Conservation (phyloP, 768 basidiomycete genomes). For the Suillus subaureus region DNA sequence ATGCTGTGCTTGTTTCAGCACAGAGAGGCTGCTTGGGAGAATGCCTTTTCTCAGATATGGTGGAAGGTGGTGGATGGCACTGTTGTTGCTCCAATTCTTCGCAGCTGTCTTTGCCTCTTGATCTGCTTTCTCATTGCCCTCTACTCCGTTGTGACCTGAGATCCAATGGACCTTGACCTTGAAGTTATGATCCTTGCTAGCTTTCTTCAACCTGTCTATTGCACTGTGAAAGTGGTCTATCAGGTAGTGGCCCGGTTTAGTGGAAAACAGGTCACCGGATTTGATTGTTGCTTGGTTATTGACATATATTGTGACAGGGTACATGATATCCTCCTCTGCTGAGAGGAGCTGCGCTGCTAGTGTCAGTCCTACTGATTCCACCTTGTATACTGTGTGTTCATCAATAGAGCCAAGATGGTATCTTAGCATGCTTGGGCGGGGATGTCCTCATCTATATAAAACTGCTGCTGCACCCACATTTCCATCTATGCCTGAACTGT, state of each 20-base stretch:
- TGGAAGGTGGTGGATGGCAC: not conserved
- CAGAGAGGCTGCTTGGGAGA: not conserved
- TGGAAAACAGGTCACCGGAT: slow-evolving; percentile 19
- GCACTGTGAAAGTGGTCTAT: slow-evolving; percentile 1
- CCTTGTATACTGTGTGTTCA: slow-evolving; percentile 30
- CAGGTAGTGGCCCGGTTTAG: slow-evolving; percentile 5
- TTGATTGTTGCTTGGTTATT: slow-evolving; percentile 28
- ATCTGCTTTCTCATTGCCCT: slow-evolving; percentile 26
- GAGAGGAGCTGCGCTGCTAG: slow-evolving; percentile 17
- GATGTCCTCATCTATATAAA: not conserved
- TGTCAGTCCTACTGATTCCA: slow-evolving; percentile 23
- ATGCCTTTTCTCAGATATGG: not conserved
- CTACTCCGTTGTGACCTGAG: slow-evolving; percentile 5
- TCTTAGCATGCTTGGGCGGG: slow-evolving; percentile 1
- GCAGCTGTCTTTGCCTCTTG: slow-evolving; percentile 25
- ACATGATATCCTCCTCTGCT: not conserved
- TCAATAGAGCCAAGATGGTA: slow-evolving; percentile 10
- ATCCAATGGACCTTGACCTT: slow-evolving; percentile 6
- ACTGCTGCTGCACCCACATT: slow-evolving; percentile 26
- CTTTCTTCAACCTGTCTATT: not conserved
- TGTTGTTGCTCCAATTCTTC: not conserved
- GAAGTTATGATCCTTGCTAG: not conserved
- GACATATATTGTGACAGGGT: slow-evolving; percentile 7
- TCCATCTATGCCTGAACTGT: slow-evolving; percentile 22
- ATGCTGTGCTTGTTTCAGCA: not conserved